phyloP scores from a whole-genome alignment of 805 yeast genomes.

The Saturnispora hagleri region DNA sequence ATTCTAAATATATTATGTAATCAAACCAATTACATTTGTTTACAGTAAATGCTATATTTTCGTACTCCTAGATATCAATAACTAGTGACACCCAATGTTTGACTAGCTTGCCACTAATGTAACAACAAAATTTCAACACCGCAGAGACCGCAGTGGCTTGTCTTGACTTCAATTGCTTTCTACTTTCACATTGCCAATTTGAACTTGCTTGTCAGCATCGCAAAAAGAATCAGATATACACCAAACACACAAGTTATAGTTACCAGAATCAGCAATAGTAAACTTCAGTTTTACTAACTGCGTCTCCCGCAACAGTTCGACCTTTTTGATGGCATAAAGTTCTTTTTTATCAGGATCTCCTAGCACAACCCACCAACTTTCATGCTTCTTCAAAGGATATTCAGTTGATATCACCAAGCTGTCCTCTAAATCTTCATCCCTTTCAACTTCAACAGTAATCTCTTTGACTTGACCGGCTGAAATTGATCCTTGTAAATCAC shows the following conservation, averaged over 20 bases:
- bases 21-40: neutral
- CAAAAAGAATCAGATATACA: conserved; percentile 83
- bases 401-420: conserved; percentile 47
- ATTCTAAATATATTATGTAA: neutral
- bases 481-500: conserved; percentile 37
- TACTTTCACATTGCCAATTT: conserved; percentile 12
- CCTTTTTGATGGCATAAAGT: conserved; percentile 64
- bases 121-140: neutral
- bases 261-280: conserved; percentile 51
- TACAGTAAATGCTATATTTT: neutral
- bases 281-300: conserved; percentile 48
- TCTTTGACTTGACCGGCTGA: conserved; percentile 36
- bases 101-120: too few species aligned
- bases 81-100: too few species aligned
- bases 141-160: neutral
- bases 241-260: conserved; percentile 62
- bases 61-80: neutral
- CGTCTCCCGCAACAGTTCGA: conserved; percentile 41
- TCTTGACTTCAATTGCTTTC: neutral
- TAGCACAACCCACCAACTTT: conserved; percentile 81
- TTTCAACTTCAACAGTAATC: conserved; percentile 41
- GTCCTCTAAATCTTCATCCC: conserved; percentile 74
- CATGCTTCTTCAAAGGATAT: conserved; percentile 53
- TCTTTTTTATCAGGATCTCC: conserved; percentile 57
- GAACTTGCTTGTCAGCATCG: conserved; percentile 87